Percentiles rank a stretch among this genome's conserved stretches.
These are phyloP conservation scores for Gossypium davidsonii DNA, from an alignment of 441 rosid species.

Conservation along the genomic window DNA sequence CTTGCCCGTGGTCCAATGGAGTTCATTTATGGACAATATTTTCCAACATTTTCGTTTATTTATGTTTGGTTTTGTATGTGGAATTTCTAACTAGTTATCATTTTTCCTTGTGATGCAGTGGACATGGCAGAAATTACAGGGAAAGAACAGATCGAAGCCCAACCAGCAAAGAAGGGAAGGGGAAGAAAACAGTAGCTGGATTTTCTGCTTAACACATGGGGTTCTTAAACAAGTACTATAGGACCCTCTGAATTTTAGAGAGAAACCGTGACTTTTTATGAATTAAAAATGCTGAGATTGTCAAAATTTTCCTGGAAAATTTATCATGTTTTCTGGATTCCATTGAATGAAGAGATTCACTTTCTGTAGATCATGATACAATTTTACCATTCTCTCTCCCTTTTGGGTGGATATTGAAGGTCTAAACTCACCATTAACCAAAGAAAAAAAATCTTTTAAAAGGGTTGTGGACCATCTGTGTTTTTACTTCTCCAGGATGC, in stretches of 20 bases:
- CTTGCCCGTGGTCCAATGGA: neutral
- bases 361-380: neutral
- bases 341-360: conserved; percentile 1
- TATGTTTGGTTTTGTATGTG: neutral
- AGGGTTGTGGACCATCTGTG: neutral
- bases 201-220: neutral
- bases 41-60: neutral
- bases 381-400: neutral
- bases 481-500: neutral
- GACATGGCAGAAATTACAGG: conserved; percentile 64
- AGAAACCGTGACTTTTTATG: neutral
- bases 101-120: conserved; percentile 35
- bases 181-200: conserved; percentile 73
- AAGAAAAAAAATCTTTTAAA: neutral
- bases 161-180: conserved; percentile 73
- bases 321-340: neutral
- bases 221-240: neutral
- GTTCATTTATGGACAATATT: neutral
- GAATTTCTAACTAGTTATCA: conserved; percentile 5
- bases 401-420: neutral
- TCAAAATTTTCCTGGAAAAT: neutral
- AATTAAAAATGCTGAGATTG: neutral
- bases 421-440: neutral
- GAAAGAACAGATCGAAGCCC: conserved; percentile 71
- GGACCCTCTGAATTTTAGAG: neutral